These are phyloP conservation scores for Pneumocystis jirovecii DNA, from an alignment of 1,139 yeast species.

Conservation along the genomic window DNA sequence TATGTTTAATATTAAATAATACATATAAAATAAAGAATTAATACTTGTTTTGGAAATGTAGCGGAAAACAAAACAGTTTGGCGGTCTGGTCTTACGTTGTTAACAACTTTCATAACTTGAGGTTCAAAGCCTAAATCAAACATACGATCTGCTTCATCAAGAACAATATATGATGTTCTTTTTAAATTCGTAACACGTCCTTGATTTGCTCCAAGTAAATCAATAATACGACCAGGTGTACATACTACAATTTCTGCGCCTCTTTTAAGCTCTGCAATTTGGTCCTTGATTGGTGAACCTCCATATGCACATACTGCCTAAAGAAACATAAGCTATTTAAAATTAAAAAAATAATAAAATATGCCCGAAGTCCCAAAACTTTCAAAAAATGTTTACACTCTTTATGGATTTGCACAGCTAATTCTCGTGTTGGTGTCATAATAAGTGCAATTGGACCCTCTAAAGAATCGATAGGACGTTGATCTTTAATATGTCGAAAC, in stretches of 20 bases:
- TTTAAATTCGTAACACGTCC: conserved; percentile 61
- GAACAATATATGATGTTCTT: conserved; percentile 62
- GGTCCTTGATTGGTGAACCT: conserved; percentile 74
- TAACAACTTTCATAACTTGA: conserved; percentile 69
- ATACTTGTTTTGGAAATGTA: conserved; percentile 51
- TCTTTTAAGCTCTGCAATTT: conserved; percentile 62
- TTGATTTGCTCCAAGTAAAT: conserved; percentile 65
- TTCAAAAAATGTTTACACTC: conserved; percentile 49
- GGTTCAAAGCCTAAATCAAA: conserved; percentile 98
- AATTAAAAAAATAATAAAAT: background rate
- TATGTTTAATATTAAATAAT: conserved; percentile 23
- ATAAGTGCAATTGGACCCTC: conserved; percentile 74
- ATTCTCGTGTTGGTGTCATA: conserved; percentile 84
- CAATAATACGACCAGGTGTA: conserved; percentile 92
- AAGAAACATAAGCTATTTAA: background rate
- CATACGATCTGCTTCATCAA: conserved; percentile 96
- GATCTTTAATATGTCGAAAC: conserved; percentile 67
- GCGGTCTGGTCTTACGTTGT: conserved; percentile 67
- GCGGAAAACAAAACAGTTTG: conserved; percentile 94
- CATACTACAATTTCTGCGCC: conserved; percentile 79
- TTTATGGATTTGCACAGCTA: conserved; percentile 68
- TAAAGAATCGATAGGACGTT: conserved; percentile 36
- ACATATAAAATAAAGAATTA: background rate
- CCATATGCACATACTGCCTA: conserved; percentile 74
- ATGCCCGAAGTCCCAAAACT: conserved; percentile 30